These are phyloP conservation scores for Gryganskiella cystojenkinii DNA, from an alignment of 192 early-diverging fungal species.

Conservation along the genomic window DNA sequence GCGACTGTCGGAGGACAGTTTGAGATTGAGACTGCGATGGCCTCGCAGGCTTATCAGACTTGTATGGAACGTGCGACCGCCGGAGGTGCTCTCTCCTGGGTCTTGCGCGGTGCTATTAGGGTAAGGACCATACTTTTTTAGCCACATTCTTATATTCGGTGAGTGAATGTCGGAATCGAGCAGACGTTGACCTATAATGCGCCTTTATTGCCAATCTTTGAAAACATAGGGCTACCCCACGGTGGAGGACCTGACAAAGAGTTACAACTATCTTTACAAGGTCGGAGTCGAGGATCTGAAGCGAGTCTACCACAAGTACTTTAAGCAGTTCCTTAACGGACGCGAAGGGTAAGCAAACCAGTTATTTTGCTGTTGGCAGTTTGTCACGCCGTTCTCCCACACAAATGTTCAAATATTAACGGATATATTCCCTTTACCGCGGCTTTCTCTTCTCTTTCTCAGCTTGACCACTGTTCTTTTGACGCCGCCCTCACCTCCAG, in stretches of 20 bases:
- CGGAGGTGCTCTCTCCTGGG: constrained; percentile 44
- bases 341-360: constrained; percentile 26
- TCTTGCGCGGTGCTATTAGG: constrained; percentile 39
- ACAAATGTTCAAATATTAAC: background rate
- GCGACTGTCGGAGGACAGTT: constrained; percentile 31
- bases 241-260: constrained; percentile 60
- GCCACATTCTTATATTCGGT: background rate
- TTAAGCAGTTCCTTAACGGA: constrained; percentile 65
- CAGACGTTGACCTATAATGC: background rate
- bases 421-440: background rate
- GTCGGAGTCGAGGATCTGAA: constrained; percentile 62
- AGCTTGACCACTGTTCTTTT: constrained; percentile 46
- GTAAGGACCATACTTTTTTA: constrained; percentile 11
- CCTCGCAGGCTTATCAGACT: constrained; percentile 47
- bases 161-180: background rate
- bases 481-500: constrained; percentile 47
- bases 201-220: background rate
- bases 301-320: constrained; percentile 67
- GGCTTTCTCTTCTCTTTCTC: background rate
- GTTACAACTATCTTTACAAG: constrained; percentile 57
- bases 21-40: constrained; percentile 49
- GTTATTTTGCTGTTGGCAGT: background rate
- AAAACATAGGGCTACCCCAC: constrained; percentile 68
- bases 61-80: constrained; percentile 48
- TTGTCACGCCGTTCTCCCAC: background rate